phyloP scores from a whole-genome alignment of 1,284 basidiomycete species.

The Malassezia dermatis region DNA sequence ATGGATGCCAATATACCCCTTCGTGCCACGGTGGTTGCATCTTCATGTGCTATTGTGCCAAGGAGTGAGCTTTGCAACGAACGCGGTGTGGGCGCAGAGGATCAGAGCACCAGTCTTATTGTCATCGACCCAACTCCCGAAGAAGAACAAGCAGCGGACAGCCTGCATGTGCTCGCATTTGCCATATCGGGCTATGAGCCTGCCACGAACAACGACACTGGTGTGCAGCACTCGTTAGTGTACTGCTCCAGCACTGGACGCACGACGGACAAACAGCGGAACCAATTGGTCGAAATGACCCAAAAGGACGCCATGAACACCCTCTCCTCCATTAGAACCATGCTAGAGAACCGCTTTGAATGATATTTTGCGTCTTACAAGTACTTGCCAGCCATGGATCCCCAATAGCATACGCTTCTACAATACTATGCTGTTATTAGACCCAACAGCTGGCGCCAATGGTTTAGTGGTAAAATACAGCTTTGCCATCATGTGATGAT shows the following conservation, averaged over 20 bases:
- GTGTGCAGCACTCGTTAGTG: neutral
- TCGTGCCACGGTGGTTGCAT: slow-evolving; percentile 50
- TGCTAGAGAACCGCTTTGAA: slow-evolving; percentile 1
- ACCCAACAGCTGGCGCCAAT: slow-evolving; percentile 12
- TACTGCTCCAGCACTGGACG: slow-evolving; percentile 2
- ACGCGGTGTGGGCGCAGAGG: neutral
- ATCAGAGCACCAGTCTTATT: slow-evolving; percentile 12
- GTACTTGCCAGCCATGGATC: neutral
- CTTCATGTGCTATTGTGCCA: slow-evolving; percentile 49
- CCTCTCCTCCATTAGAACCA: neutral
- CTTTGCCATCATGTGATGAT: slow-evolving; percentile 17
- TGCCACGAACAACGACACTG: neutral
- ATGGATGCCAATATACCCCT: slow-evolving; percentile 51
- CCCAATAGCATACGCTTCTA: neutral
- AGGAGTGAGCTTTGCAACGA: slow-evolving; percentile 11
- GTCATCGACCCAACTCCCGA: slow-evolving; percentile 34
- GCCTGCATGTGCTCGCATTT: slow-evolving; percentile 37
- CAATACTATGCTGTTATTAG: neutral
- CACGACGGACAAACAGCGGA: neutral
- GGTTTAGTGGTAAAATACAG: slow-evolving; percentile 24
- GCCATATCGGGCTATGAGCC: slow-evolving; percentile 23
- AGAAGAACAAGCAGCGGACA: slow-evolving; percentile 29
- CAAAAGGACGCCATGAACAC: neutral
- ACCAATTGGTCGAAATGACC: neutral
- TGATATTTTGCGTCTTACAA: neutral